Percentiles rank a stretch among this genome's conserved stretches.
These are phyloP conservation scores for Pseudocercospora crystallina DNA, from an alignment of 2,329 filamentous ascomycete genomes.

Conservation along the genomic window DNA sequence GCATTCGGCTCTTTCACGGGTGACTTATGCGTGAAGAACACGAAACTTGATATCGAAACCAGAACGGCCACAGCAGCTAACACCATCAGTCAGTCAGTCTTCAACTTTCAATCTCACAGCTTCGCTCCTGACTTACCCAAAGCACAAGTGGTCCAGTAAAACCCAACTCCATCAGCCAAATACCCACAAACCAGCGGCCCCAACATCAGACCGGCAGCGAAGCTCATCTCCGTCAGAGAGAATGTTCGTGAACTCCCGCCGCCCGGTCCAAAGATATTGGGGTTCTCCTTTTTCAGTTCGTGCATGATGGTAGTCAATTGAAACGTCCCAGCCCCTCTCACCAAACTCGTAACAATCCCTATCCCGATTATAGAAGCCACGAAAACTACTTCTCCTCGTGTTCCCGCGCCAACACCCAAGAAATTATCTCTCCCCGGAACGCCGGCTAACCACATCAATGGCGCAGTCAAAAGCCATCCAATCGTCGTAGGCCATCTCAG, in stretches of 20 bases:
- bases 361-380: constrained; percentile 17
- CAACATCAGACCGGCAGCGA: constrained; percentile 17
- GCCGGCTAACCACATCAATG: constrained; percentile 21
- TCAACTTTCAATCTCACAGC: neutral
- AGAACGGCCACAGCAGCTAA: constrained; percentile 8
- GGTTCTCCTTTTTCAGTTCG: constrained; percentile 14
- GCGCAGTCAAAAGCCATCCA: constrained; percentile 17
- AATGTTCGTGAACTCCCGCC: constrained; percentile 20
- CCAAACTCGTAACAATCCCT: constrained; percentile 12
- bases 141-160: constrained; percentile 16
- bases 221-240: constrained; percentile 21
- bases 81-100: neutral
- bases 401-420: constrained; percentile 11
- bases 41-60: constrained; percentile 12
- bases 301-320: constrained; percentile 18
- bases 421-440: constrained; percentile 17
- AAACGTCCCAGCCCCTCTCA: constrained; percentile 20
- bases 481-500: constrained; percentile 18
- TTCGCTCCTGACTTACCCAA: constrained; percentile 12
- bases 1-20: constrained; percentile 3
- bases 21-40: constrained; percentile 21
- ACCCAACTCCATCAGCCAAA: constrained; percentile 16
- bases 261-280: constrained; percentile 18
- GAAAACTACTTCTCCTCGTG: constrained; percentile 16
- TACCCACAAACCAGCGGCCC: constrained; percentile 20